Evolutionary conservation across 192 early-diverging fungal genomes (phyloP).

Genomic region (Entomortierella parvispora): DNA sequence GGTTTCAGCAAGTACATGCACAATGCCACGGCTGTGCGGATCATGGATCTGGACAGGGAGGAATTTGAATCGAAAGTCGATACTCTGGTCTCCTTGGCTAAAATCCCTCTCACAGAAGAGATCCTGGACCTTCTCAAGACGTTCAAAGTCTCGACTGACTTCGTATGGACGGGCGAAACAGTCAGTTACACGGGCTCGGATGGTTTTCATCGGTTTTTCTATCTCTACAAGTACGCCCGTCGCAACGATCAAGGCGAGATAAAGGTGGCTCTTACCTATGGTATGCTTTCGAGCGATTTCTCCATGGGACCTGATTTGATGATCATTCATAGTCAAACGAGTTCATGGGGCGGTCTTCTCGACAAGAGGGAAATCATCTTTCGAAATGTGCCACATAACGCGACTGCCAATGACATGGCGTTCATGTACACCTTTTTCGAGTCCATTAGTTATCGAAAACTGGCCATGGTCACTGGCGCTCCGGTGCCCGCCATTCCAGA

Average conservation of each 20-base stretch:
- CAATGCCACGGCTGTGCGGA: no score
- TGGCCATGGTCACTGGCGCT: slow-evolving; percentile 8
- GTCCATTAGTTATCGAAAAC: slow-evolving; percentile 21
- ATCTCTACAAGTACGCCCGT: slow-evolving; percentile 18
- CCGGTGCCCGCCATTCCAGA: slow-evolving; percentile 11
- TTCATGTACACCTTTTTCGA: slow-evolving; percentile 29
- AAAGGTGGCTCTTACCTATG: slow-evolving; percentile 11
- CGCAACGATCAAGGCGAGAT: not conserved
- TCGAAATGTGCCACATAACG: slow-evolving; percentile 15
- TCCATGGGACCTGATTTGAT: slow-evolving; percentile 17
- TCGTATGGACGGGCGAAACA: slow-evolving; percentile 20
- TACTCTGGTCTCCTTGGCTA: no score
- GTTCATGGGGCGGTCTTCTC: not conserved
- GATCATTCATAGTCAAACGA: slow-evolving; percentile 2
- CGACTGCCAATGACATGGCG: slow-evolving; percentile 15
- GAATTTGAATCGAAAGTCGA: no score
- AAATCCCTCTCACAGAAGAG: no score
- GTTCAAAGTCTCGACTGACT: slow-evolving; percentile 21
- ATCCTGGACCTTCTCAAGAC: no score
- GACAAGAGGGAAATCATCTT: not conserved
- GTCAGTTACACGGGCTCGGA: slow-evolving; percentile 7
- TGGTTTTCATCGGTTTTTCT: slow-evolving; percentile 2
- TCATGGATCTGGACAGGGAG: no score
- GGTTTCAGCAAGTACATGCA: no score
- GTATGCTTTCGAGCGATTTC: slow-evolving; percentile 4